Evolutionary conservation across 805 yeast genomes (phyloP).

Genomic region (Kuraishia hungarica): DNA sequence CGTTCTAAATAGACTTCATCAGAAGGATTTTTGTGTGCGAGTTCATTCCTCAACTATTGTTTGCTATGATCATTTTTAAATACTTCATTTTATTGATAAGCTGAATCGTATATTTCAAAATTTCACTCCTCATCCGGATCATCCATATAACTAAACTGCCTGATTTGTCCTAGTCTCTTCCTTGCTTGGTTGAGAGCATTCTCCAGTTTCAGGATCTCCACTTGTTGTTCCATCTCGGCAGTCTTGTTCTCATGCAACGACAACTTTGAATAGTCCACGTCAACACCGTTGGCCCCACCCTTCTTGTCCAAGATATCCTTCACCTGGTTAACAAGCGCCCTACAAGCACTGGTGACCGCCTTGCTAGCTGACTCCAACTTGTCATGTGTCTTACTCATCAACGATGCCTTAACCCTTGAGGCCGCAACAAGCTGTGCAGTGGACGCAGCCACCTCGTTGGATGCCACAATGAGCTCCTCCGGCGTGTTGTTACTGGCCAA

Average conservation of each 20-base stretch:
- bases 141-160: slow-evolving; percentile 69
- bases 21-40: background rate
- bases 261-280: slow-evolving; percentile 57
- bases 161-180: slow-evolving; percentile 74
- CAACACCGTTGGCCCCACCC: slow-evolving; percentile 20
- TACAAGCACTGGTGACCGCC: slow-evolving; percentile 69
- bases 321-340: slow-evolving; percentile 60
- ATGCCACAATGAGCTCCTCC: slow-evolving; percentile 83
- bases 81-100: background rate
- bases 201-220: slow-evolving; percentile 76
- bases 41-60: background rate
- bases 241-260: slow-evolving; percentile 78
- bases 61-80: background rate
- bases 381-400: slow-evolving; percentile 70
- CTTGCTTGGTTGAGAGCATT: slow-evolving; percentile 64
- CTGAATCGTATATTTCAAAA: background rate
- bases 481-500: slow-evolving; percentile 53
- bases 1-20: slow-evolving; percentile 8
- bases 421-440: slow-evolving; percentile 92
- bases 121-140: slow-evolving; percentile 43
- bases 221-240: slow-evolving; percentile 88
- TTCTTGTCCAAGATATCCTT: slow-evolving; percentile 42
- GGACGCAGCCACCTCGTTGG: slow-evolving; percentile 86
- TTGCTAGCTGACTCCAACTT: slow-evolving; percentile 60
- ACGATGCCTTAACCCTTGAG: slow-evolving; percentile 75